Evolutionary conservation across 1,284 basidiomycete genomes (phyloP).

Genomic region (Hemileia vastatrix): DNA sequence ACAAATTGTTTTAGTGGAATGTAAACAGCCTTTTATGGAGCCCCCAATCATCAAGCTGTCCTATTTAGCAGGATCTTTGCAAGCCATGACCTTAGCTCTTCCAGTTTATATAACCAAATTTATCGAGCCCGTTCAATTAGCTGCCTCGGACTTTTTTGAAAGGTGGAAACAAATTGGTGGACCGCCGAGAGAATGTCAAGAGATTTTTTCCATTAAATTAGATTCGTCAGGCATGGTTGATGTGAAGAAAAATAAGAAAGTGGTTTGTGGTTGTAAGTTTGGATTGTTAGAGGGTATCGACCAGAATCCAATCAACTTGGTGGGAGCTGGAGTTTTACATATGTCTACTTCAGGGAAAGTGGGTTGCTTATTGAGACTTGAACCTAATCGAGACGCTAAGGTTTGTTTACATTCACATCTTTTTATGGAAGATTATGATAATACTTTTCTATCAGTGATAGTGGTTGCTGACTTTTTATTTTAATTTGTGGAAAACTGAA

Average conservation of each 20-base stretch:
- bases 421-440: not conserved
- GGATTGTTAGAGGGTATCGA: constrained; percentile 58
- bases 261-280: constrained; percentile 66
- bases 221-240: constrained; percentile 55
- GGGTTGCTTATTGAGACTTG: constrained; percentile 80
- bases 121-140: constrained; percentile 79
- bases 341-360: constrained; percentile 80
- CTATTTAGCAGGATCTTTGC: constrained; percentile 82
- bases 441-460: not conserved
- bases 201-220: constrained; percentile 69
- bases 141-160: constrained; percentile 81
- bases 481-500: not conserved
- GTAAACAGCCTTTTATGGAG: constrained; percentile 70
- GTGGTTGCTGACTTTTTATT: not conserved
- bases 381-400: constrained; percentile 91
- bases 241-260: constrained; percentile 58
- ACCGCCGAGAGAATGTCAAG: constrained; percentile 79
- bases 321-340: constrained; percentile 85
- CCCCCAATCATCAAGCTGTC: constrained; percentile 78
- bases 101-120: constrained; percentile 86
- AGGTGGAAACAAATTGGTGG: constrained; percentile 96
- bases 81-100: constrained; percentile 70
- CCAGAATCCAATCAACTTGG: constrained; percentile 63
- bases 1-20: constrained; percentile 85
- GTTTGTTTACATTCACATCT: constrained; percentile 47